phyloP scores from a whole-genome alignment of 768 basidiomycete species.

The Russula virescens region DNA sequence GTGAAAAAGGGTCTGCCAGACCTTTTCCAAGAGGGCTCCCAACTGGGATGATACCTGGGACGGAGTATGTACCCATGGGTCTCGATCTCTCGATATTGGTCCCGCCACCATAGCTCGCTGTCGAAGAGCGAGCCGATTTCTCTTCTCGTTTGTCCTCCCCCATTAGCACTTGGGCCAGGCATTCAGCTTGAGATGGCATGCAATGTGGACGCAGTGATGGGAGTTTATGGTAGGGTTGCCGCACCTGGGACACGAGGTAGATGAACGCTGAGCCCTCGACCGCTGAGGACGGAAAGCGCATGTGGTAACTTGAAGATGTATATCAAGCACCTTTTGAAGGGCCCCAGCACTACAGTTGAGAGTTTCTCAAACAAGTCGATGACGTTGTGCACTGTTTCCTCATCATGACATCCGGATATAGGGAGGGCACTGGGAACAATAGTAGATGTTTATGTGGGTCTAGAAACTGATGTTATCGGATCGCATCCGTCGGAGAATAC shows the following conservation, averaged over 20 bases:
- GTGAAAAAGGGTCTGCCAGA: slow-evolving; percentile 1
- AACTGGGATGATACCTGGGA: slow-evolving; percentile 2
- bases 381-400: too few relatives aligned
- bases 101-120: slow-evolving; percentile 12
- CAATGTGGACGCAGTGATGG: background rate
- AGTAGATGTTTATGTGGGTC: too few relatives aligned
- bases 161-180: background rate
- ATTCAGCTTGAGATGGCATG: background rate
- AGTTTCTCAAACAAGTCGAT: too few relatives aligned
- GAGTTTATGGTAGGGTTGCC: background rate
- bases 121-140: slow-evolving; percentile 8
- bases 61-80: slow-evolving; percentile 10
- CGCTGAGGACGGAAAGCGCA: background rate
- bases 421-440: too few relatives aligned
- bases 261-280: background rate
- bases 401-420: too few relatives aligned
- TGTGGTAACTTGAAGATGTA: background rate
- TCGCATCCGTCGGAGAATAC: too few relatives aligned
- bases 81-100: slow-evolving; percentile 12
- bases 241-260: background rate
- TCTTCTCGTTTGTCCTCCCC: background rate
- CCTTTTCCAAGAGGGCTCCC: slow-evolving; percentile 3
- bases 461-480: too few relatives aligned
- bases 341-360: too few relatives aligned
- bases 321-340: background rate